Evolutionary conservation across 139 green algal genomes (phyloP).

Genomic region (Pleodorina starrii): DNA sequence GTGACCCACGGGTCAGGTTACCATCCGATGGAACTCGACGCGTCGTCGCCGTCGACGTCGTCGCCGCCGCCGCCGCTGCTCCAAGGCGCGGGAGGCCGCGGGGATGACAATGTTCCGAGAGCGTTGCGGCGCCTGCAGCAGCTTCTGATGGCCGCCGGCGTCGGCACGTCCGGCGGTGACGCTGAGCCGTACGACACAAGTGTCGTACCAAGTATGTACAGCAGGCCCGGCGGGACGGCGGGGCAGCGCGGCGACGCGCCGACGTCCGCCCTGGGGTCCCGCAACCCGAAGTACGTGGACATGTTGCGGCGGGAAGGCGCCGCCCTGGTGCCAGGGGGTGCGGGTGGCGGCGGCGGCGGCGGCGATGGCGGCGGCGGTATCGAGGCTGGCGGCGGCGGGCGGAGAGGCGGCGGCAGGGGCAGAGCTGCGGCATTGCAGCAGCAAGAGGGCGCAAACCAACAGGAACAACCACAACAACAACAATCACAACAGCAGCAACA

Average conservation of each 20-base stretch:
- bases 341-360: not conserved
- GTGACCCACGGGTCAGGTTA: no score
- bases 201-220: not conserved
- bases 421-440: not conserved
- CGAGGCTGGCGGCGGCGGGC: not conserved
- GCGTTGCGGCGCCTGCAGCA: constrained; percentile 40
- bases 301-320: not conserved
- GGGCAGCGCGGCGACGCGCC: not conserved
- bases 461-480: not conserved
- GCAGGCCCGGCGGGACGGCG: not conserved
- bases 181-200: not conserved
- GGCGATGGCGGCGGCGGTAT: not conserved
- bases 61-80: no score
- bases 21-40: no score
- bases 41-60: no score
- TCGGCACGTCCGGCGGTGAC: not conserved
- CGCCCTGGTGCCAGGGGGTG: not conserved
- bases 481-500: not conserved
- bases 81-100: no score
- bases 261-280: not conserved
- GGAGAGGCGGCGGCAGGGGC: not conserved
- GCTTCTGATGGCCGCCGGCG: not conserved
- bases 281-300: constrained; percentile 10
- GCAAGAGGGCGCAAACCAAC: not conserved
- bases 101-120: no score